A percentile compares a stretch with the other conserved stretches of the same genome.
These are phyloP conservation scores for Fusarium miscanthi DNA, from an alignment of 2,329 filamentous ascomycete genomes.

Conservation along the genomic window DNA sequence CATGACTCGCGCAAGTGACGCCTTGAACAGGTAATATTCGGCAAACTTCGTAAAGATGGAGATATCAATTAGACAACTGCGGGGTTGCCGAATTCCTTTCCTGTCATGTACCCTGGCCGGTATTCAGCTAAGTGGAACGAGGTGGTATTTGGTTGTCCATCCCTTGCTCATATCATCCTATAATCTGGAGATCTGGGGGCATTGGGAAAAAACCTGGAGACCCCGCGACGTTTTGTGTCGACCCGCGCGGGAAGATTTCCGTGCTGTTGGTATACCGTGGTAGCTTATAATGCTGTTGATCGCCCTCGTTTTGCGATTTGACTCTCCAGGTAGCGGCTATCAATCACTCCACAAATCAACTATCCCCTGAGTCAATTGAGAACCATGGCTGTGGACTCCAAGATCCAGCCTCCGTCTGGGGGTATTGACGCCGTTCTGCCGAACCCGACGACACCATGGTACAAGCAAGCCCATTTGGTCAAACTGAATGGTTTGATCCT, in stretches of 20 bases:
- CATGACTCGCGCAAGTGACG: slow-evolving; percentile 3
- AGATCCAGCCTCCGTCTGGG: not conserved
- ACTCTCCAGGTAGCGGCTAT: not conserved
- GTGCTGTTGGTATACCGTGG: not conserved
- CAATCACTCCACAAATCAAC: not conserved
- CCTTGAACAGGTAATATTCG: not conserved
- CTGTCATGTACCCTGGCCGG: not conserved
- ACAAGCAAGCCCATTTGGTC: slow-evolving; percentile 6
- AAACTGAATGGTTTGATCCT: slow-evolving; percentile 14
- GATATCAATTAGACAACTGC: not conserved
- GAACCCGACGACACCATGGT: slow-evolving; percentile 10
- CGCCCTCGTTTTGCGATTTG: not conserved
- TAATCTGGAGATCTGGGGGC: slow-evolving; percentile 4
- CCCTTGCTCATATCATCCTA: slow-evolving; percentile 3
- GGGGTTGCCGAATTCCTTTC: not conserved
- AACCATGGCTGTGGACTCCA: slow-evolving; percentile 1
- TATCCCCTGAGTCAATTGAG: not conserved
- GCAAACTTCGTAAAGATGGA: not conserved
- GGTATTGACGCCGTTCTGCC: slow-evolving; percentile 6
- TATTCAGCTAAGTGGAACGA: slow-evolving; percentile 19
- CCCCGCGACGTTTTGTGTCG: slow-evolving; percentile 4
- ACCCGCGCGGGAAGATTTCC: not conserved
- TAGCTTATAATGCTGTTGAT: not conserved
- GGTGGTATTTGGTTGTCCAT: not conserved
- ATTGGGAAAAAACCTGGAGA: slow-evolving; percentile 13